These are phyloP conservation scores for Annona squamosa DNA, from an alignment of 164 flowering plant species.

Conservation along the genomic window DNA sequence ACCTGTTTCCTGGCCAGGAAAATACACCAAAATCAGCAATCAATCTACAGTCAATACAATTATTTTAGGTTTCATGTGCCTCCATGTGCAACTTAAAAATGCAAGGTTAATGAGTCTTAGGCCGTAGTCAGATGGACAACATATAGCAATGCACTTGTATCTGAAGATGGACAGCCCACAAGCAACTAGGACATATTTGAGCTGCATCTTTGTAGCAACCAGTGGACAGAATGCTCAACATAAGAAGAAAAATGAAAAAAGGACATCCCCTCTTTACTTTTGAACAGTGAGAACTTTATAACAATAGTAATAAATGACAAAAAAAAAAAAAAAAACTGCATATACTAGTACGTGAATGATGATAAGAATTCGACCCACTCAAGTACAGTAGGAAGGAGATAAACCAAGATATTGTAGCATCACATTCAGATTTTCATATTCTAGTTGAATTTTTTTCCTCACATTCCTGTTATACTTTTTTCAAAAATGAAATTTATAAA, in stretches of 20 bases:
- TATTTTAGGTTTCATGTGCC: not conserved
- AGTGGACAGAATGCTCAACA: not conserved
- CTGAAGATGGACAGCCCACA: not conserved
- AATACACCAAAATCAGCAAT: slow-evolving; percentile 26
- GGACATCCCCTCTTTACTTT: too few relatives aligned
- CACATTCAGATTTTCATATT: too few relatives aligned
- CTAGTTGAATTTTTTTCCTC: too few relatives aligned
- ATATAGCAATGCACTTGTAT: not conserved
- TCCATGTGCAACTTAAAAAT: not conserved
- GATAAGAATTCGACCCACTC: too few relatives aligned
- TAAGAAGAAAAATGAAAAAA: not conserved
- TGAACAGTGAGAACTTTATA: too few relatives aligned
- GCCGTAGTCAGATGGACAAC: not conserved
- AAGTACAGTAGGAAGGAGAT: too few relatives aligned
- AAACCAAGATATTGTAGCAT: too few relatives aligned
- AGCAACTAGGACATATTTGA: not conserved
- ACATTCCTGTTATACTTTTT: too few relatives aligned
- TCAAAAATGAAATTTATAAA: too few relatives aligned
- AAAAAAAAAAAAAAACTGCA: not conserved
- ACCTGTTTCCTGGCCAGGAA: slow-evolving; percentile 61
- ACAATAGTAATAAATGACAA: not conserved
- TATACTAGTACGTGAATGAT: too few relatives aligned
- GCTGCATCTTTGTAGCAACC: not conserved
- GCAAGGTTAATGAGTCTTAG: not conserved
- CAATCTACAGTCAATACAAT: not conserved